Evolutionary conservation across 1,284 basidiomycete species (phyloP).

Genomic region (Athelia sp.): DNA sequence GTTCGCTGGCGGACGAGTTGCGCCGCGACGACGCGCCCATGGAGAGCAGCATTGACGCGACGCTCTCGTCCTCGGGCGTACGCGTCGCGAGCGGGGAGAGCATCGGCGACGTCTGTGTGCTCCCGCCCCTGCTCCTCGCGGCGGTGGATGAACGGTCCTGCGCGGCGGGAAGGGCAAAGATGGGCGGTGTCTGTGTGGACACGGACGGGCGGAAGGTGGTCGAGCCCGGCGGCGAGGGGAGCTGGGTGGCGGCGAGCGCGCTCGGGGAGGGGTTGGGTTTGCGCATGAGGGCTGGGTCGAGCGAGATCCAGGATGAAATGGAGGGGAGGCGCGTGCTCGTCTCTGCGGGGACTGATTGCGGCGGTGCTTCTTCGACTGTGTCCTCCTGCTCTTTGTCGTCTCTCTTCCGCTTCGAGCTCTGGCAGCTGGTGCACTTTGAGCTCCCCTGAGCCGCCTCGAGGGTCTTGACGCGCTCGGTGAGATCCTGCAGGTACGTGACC

Average conservation of each 20-base stretch:
- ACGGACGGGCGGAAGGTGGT: slow-evolving; percentile 24
- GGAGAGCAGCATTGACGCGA: slow-evolving; percentile 3
- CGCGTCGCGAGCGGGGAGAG: not conserved
- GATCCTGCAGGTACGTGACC: slow-evolving; percentile 63
- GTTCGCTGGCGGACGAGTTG: not conserved
- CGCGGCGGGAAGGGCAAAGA: slow-evolving; percentile 34
- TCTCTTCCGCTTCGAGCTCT: slow-evolving; percentile 4
- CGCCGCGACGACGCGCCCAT: slow-evolving; percentile 4
- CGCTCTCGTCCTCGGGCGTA: slow-evolving; percentile 2
- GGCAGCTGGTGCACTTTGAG: slow-evolving; percentile 5
- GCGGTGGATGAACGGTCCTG: too few species aligned
- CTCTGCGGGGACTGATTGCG: slow-evolving; percentile 4
- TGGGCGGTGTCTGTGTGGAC: slow-evolving; percentile 22
- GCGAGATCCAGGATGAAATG: slow-evolving; percentile 42
- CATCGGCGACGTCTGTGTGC: slow-evolving; percentile 7
- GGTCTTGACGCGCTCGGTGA: slow-evolving; percentile 43
- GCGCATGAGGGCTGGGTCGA: slow-evolving; percentile 2
- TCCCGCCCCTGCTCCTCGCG: not conserved
- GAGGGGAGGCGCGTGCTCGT: slow-evolving; percentile 36
- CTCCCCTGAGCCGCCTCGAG: slow-evolving; percentile 30
- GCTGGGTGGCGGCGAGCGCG: slow-evolving; percentile 22
- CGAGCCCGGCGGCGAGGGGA: slow-evolving; percentile 43
- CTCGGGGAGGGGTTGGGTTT: not conserved
- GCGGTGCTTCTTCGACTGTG: not conserved
- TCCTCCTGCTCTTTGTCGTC: slow-evolving; percentile 1